Base-by-base conservation (phyloP, 805 yeast species). In the Cyberlindnera euphorbiae region DNA sequence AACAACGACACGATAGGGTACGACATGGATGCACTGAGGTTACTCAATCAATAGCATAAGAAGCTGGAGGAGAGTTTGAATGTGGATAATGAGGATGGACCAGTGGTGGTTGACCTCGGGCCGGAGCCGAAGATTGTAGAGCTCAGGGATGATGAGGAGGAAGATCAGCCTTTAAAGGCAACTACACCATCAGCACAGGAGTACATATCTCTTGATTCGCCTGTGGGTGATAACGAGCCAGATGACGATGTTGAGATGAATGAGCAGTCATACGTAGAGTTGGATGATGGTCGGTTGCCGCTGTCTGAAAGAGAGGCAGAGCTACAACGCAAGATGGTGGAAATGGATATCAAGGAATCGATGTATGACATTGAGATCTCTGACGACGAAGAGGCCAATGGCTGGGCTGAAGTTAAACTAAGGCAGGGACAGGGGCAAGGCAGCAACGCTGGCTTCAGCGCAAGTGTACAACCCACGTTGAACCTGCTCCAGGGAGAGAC, bases 261-360 rank as follows among this genome's bases (percentile, higher is more conserved):
- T 7, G 24, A 19, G 8, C 30, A 28, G 25, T 24, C 24, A 8
- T 31, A 34, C 10, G 24, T 15, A 4, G 23, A 39, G 56, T n/a
- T 42, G 5, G 48, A 45, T 13, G 52, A 49, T 30, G 53, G 51
- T 4, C 30, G 46, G 14, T 17, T 62, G 18, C 56, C 65, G 2
- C 35, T 62, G 13, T 49, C 58, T 1, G 45, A 49, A 8, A 49
- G 44, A 10, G 66, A 62, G 36, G 24, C 36, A 12, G 23, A n/a
- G 14, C 29, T 58, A 7, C 64, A 59, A 31, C 39, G 46, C 28
- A 39, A 49, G 29, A 30, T 56, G 26, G 37, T 49, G 6, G 49
- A 54, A 8, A 49, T 53, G 43, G 62, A 58, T 21, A 62, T 63
- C 17, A 59, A 61, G 27, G 62, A 59, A 23, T 61, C 66, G 0